Base-by-base conservation (phyloP, 495 filamentous ascomycete genomes). In the Usnea hakonensis region DNA sequence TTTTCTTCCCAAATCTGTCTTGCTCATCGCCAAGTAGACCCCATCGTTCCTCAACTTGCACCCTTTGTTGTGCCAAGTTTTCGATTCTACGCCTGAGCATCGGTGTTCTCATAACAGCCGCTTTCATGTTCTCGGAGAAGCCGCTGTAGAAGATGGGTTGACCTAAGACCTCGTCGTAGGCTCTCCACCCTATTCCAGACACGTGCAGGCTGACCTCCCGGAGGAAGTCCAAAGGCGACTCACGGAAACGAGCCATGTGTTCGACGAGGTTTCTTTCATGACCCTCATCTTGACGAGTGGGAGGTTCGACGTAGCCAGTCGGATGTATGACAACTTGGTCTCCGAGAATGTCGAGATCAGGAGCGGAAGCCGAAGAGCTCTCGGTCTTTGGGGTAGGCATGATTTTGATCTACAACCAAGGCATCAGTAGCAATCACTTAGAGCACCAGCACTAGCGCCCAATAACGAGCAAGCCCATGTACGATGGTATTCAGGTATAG, bases 101-200 rank as follows among this genome's bases (percentile, higher is more conserved):
- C 0, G 85, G 81, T 55, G 87, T 90, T n/a, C 76, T 79, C 69
- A 96, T 72, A 23, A 97, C 88, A 38, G 77, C 74, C 19, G 74
- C 73, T 75, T 88, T 95, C 85, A 98, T 97, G 48, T 89, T 83
- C 63, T 97, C 94, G 40, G 85, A 85, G 74, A 95, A 98, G 21
- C 94, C 94, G 8, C 86, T 75, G 72, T 97, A 97, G 78, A 91
- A 97, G 40, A 97, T 87, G 1, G 90, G 89, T 72, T 96, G 93
- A 16, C 94, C 94, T 65, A 97, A 84, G 64, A 90, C 80, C 58
- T 88, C 78, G 72, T 97, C 90, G 78, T 98, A 98, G 63, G 87
- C 88, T 58, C 94, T 85, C 94, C 94, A 98, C 59, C 90, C 91
- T 5, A 87, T 87, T 57, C 94, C 94, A 7, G 87, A 90, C 65